Percentiles rank a stretch among this genome's conserved stretches.
Evolutionary conservation across 2,329 filamentous ascomycete genomes (phyloP).

Genomic region (Verticillium nubilum): DNA sequence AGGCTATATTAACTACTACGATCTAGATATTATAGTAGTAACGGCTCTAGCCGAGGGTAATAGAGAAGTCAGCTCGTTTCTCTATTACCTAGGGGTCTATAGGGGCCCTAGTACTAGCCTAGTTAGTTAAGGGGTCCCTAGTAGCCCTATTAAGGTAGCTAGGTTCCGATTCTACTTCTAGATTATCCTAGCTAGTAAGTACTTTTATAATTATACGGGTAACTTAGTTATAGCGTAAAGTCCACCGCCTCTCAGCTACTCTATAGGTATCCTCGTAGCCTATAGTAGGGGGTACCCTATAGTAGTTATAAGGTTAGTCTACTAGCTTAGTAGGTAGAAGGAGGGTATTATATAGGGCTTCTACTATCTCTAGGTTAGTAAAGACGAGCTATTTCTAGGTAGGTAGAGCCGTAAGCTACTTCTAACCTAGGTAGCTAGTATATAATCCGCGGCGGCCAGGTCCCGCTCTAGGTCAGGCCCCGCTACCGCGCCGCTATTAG

Average conservation of each 20-base stretch:
- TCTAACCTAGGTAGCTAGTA: background rate
- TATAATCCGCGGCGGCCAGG: too few species aligned
- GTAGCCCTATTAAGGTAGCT: background rate
- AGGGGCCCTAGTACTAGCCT: background rate
- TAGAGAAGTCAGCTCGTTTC: background rate
- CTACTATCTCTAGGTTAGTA: background rate
- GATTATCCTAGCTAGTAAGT: background rate
- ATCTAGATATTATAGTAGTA: background rate
- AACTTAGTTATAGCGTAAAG: background rate
- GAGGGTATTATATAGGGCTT: too few species aligned
- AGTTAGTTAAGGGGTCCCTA: background rate
- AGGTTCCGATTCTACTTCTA: background rate
- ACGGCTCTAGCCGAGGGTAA: background rate
- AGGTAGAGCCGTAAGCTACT: background rate
- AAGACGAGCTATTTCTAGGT: background rate
- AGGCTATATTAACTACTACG: background rate
- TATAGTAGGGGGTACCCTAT: background rate
- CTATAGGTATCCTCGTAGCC: background rate
- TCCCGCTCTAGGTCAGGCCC: too few species aligned
- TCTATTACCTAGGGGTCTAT: background rate
- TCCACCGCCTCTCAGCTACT: background rate
- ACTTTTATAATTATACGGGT: background rate
- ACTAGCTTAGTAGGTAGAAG: too few species aligned
- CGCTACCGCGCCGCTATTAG: too few species aligned
- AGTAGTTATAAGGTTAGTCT: background rate